Conservation (phyloP, 2,329 filamentous ascomycete species). For the Metarhizium robertsii region DNA sequence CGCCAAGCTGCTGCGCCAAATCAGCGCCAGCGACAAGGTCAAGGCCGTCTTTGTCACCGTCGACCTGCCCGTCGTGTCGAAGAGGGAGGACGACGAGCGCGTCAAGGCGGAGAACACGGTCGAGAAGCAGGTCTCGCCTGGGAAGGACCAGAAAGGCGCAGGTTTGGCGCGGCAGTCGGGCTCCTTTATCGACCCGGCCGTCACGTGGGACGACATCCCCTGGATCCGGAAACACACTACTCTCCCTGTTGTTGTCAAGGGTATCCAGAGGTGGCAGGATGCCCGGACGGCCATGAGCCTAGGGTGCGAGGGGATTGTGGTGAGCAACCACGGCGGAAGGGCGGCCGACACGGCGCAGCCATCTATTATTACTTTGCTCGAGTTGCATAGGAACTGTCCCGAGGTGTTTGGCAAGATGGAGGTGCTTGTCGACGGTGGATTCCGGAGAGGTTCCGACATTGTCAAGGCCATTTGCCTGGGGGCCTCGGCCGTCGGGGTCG, state of each 20-base stretch:
- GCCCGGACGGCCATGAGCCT: slow-evolving; percentile 48
- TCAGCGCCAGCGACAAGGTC: slow-evolving; percentile 32
- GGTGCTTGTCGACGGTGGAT: slow-evolving; percentile 55
- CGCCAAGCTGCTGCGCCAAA: slow-evolving; percentile 36
- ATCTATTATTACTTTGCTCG: slow-evolving; percentile 49
- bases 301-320: slow-evolving; percentile 57
- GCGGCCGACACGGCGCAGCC: slow-evolving; percentile 41
- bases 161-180: slow-evolving; percentile 47
- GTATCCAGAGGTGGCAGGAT: slow-evolving; percentile 59
- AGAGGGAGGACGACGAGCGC: slow-evolving; percentile 39
- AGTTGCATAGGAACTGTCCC: slow-evolving; percentile 52
- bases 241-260: slow-evolving; percentile 45
- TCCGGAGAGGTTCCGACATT: slow-evolving; percentile 56
- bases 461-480: slow-evolving; percentile 59
- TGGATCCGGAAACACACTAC: slow-evolving; percentile 42
- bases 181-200: slow-evolving; percentile 44
- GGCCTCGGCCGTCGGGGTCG: slow-evolving; percentile 53
- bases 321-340: slow-evolving; percentile 63
- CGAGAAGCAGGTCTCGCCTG: slow-evolving; percentile 28
- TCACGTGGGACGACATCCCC: slow-evolving; percentile 55
- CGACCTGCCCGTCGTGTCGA: slow-evolving; percentile 47
- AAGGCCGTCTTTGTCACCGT: slow-evolving; percentile 49
- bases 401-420: slow-evolving; percentile 51
- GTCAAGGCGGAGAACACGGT: slow-evolving; percentile 26
- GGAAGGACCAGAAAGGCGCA: slow-evolving; percentile 44